Evolutionary conservation across 1,284 basidiomycete genomes (phyloP), one percentile per base, ranked within the genome.

Genomic region (Marasmius fiardii): DNA sequence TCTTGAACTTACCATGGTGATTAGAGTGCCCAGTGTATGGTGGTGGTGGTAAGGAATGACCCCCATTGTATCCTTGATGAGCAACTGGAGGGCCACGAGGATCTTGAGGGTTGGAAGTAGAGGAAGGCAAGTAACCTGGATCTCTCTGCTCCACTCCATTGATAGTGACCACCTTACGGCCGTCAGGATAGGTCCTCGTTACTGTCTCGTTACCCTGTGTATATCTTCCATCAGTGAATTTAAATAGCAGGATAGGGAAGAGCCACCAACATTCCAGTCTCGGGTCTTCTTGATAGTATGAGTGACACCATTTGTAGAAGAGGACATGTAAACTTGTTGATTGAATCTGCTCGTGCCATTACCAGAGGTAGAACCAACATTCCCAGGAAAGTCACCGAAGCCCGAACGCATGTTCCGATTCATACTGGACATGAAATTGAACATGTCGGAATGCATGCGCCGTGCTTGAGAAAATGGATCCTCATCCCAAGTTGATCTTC

Each of bases 201-300:
- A 86, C 72, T 65, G 89, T 85, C 62, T 88, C 85, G 59, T 88
- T 89, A 3, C 89, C 88, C 88, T 91, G 56, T 7, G 12, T 55
- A 57, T 26, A 18, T 6, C 35, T 8, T 47, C 14, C 20, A 21
- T 16, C 21, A 43, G 55, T 5, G 18, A 16, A 59, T 72, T 55
- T 6, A 31, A 28, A 26, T 33, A 1, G 14, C 28, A n/a, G 34
- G 20, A 0, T 23, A 24, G 12, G 35, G 11, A 44, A 16, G 21
- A 24, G 35, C 21, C 4, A n/a, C 59, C 53, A 63, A 88, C 88
- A 52, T 81, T 68, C 47, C 72, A 75, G 63, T 90, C 86, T 50
- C 72, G 71, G 44, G 78, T 76, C 58, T 80, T 82, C 57, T 75
- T 78, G 51, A 85, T 74, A 26, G 77, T 81, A 59, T 85, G 78